A percentile compares a stretch with the other conserved stretches of the same genome.
phyloP scores from a whole-genome alignment of 2,329 filamentous ascomycete genomes.

The Paecilomyces sp. region DNA sequence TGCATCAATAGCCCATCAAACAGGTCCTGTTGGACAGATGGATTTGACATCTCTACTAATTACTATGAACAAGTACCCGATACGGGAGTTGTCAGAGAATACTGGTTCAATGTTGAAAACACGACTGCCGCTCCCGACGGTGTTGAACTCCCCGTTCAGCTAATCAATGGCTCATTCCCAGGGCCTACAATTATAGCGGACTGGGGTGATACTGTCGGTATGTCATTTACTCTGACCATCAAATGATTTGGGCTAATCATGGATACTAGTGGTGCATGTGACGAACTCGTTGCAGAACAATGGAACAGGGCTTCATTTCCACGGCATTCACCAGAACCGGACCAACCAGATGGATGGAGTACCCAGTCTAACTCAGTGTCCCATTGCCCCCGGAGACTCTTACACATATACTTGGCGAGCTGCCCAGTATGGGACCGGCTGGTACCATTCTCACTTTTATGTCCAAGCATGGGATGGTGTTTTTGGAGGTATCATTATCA shows the following conservation, averaged over 20 bases:
- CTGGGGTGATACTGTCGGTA: conserved; percentile 22
- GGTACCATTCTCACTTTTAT: conserved; percentile 29
- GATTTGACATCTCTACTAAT: neutral
- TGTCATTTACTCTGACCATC: neutral
- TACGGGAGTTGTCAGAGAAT: conserved; percentile 30
- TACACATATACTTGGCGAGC: conserved; percentile 33
- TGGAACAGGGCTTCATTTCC: conserved; percentile 11
- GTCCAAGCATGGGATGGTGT: conserved; percentile 46
- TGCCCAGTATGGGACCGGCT: conserved; percentile 27
- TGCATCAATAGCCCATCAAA: neutral
- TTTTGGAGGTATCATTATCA: conserved; percentile 50
- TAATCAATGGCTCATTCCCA: conserved; percentile 42
- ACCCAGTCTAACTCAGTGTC: conserved; percentile 30
- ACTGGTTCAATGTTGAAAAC: conserved; percentile 38
- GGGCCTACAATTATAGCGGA: conserved; percentile 40
- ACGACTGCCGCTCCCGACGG: conserved; percentile 41
- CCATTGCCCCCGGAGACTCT: conserved; percentile 24
- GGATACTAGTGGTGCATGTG: neutral
- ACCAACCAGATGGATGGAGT: conserved; percentile 26
- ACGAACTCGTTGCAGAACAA: neutral
- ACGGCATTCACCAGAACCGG: conserved; percentile 25
- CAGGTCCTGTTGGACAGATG: neutral
- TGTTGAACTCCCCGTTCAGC: conserved; percentile 28
- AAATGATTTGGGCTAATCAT: neutral
- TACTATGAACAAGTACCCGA: conserved; percentile 12